phyloP scores from a whole-genome alignment of 306 rosid species.

The Sophora flavescens region DNA sequence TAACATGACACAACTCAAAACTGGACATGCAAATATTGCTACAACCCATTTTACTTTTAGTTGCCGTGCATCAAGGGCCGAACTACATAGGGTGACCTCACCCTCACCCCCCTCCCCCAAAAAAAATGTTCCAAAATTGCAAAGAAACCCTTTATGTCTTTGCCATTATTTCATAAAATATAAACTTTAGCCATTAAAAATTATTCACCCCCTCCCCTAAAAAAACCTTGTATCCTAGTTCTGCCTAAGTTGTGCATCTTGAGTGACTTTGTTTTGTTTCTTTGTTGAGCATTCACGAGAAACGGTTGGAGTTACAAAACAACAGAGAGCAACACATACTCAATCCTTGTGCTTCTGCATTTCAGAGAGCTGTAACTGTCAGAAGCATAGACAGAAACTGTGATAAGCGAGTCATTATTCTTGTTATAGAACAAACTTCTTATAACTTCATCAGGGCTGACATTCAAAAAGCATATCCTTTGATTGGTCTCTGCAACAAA shows the following conservation, averaged over 20 bases:
- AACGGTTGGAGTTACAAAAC: slow-evolving; percentile 14
- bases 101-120: neutral
- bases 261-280: neutral
- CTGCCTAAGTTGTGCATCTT: neutral
- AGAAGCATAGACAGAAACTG: slow-evolving; percentile 98
- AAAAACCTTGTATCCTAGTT: neutral
- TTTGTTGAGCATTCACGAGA: neutral
- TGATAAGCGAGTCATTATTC: slow-evolving; percentile 97
- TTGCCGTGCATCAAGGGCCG: neutral
- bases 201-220: too few relatives aligned
- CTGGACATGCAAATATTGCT: slow-evolving; percentile 10
- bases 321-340: slow-evolving; percentile 60
- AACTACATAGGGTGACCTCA: neutral
- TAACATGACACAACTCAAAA: slow-evolving; percentile 32
- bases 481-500: slow-evolving; percentile 85
- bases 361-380: slow-evolving; percentile 98
- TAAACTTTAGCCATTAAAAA: neutral
- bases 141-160: too few relatives aligned
- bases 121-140: neutral
- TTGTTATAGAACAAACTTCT: slow-evolving; percentile 96
- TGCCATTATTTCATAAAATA: too few relatives aligned
- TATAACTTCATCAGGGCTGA: slow-evolving; percentile 98
- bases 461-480: slow-evolving; percentile 95
- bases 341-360: slow-evolving; percentile 98
- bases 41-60: slow-evolving; percentile 24